Conservation (phyloP, 169 alveolate species). For the Cryptosporidium viatorum region DNA sequence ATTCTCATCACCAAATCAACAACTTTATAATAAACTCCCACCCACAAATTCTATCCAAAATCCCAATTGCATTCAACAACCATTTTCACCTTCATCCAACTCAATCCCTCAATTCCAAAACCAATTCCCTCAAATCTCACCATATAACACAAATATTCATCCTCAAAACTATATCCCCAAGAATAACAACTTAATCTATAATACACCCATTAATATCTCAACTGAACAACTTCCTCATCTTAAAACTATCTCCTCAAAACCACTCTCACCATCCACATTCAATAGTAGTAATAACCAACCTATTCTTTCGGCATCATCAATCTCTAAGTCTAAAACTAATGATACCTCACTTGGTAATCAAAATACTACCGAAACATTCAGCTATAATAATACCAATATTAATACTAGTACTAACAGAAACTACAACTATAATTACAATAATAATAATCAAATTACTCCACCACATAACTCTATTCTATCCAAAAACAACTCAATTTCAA, state of each 20-base stretch:
- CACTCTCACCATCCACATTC: not conserved
- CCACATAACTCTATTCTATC: not conserved
- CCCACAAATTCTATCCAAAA: not conserved
- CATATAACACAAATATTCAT: not conserved
- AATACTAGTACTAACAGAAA: not conserved
- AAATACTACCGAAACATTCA: not conserved
- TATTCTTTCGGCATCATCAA: not conserved
- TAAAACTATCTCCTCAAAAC: not conserved
- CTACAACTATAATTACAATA: not conserved
- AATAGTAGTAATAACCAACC: not conserved
- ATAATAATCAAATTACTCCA: constrained; percentile 15
- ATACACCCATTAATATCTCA: constrained; percentile 13
- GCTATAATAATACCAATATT: not conserved
- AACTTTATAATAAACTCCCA: not conserved
- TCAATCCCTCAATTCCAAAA: not conserved
- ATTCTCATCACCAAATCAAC: not conserved
- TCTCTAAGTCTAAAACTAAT: not conserved
- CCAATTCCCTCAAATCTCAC: not conserved
- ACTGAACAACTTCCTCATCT: constrained; percentile 25
- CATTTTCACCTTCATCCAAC: not conserved
- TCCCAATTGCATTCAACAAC: not conserved
- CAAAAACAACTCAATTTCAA: constrained; percentile 22
- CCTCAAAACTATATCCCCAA: constrained; percentile 1
- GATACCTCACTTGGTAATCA: not conserved
- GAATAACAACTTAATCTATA: not conserved